These are phyloP conservation scores for Raffaelea ambrosiae DNA, from an alignment of 2,329 filamentous ascomycete species.

Conservation along the genomic window DNA sequence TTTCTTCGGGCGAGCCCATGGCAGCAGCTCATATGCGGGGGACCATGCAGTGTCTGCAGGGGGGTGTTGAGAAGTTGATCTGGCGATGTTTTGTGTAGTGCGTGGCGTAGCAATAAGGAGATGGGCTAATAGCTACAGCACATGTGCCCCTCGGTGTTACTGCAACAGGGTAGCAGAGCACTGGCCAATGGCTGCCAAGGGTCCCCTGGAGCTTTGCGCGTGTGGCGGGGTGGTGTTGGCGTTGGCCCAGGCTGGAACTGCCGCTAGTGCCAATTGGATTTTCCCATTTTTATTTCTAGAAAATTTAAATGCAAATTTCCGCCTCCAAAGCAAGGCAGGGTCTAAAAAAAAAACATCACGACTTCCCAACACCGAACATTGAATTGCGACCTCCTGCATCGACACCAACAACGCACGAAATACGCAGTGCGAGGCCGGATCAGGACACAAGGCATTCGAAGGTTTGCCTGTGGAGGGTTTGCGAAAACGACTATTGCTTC, in stretches of 20 bases:
- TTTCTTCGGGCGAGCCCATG: conserved; percentile 9
- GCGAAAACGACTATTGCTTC: too few relatives aligned
- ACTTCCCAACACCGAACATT: too few relatives aligned
- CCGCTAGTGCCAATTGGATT: conserved; percentile 7
- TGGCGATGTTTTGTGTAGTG: too few relatives aligned
- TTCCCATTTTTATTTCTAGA: conserved; percentile 4
- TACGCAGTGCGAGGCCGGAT: background rate
- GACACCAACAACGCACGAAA: background rate
- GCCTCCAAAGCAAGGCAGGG: background rate
- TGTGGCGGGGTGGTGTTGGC: conserved; percentile 3
- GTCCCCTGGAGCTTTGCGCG: background rate
- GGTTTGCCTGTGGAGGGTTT: too few relatives aligned
- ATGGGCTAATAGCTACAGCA: too few relatives aligned
- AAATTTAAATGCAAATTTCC: background rate
- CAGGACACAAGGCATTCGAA: background rate
- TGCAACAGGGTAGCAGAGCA: conserved; percentile 2
- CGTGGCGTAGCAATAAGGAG: too few relatives aligned
- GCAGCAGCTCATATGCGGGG: background rate
- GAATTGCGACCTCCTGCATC: too few relatives aligned
- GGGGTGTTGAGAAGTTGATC: too few relatives aligned
- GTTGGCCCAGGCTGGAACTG: conserved; percentile 5
- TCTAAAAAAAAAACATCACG: conserved; percentile 1
- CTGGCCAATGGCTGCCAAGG: conserved; percentile 2
- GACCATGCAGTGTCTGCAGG: background rate
- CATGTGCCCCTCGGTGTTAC: background rate